Evolutionary conservation across 306 rosid genomes (phyloP).

Genomic region (Gastrolobium villosum): DNA sequence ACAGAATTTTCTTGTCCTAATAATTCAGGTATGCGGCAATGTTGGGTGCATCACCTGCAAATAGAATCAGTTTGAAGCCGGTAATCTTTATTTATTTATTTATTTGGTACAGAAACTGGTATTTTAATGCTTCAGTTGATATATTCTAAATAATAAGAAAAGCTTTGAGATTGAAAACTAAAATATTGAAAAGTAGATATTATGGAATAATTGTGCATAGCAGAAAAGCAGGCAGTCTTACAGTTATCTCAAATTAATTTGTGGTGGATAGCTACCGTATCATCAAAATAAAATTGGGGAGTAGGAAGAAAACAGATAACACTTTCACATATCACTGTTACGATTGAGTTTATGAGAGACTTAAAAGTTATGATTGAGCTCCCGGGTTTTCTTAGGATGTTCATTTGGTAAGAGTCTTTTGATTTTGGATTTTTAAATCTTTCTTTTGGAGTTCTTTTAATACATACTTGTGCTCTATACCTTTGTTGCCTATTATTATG

Average conservation of each 20-base stretch:
- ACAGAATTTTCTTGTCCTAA: slow-evolving; percentile 38
- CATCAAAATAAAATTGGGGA: background rate
- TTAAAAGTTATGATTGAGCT: slow-evolving; percentile 9
- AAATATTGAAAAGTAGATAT: slow-evolving; percentile 33
- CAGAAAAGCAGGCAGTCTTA: slow-evolving; percentile 18
- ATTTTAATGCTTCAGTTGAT: slow-evolving; percentile 40
- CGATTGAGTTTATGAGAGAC: slow-evolving; percentile 30
- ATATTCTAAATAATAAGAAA: slow-evolving; percentile 16
- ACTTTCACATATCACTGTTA: slow-evolving; percentile 12
- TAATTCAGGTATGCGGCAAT: slow-evolving; percentile 91
- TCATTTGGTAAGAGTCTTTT: slow-evolving; percentile 1
- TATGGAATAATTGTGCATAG: slow-evolving; percentile 12
- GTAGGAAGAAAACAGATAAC: slow-evolving; percentile 8
- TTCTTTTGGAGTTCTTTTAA: slow-evolving; percentile 27
- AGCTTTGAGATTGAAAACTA: background rate
- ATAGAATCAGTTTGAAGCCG: slow-evolving; percentile 75
- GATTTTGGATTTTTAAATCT: slow-evolving; percentile 15
- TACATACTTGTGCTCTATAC: background rate
- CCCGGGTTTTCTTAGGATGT: slow-evolving; percentile 24
- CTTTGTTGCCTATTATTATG: slow-evolving; percentile 16
- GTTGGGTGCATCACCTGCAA: slow-evolving; percentile 82
- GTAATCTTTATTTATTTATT: slow-evolving; percentile 48
- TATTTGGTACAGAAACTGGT: background rate
- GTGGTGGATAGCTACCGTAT: slow-evolving; percentile 9
- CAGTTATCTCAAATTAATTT: slow-evolving; percentile 28